Base-by-base conservation (phyloP, 305 asterid species). In the Fraxinus sp. region DNA sequence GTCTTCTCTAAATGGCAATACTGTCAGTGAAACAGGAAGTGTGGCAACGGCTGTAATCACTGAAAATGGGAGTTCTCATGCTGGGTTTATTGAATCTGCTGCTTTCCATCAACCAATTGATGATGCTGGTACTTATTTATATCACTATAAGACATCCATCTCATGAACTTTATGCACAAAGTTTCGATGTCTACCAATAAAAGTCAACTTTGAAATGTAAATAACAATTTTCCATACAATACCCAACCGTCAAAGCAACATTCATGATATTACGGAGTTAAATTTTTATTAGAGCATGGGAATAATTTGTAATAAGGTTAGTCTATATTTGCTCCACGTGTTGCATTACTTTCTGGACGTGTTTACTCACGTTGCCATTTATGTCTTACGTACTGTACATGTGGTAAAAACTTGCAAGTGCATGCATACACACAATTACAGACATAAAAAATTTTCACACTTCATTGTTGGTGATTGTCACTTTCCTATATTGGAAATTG, bases 1-100 rank as follows among this genome's bases (percentile, higher is more conserved):
- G 76, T 77, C 92, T 66, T 86, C 91, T 85, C 83, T 91, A 78
- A 90, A 88, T 81, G 92, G 79, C 5, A 87, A 88, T 79, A 89
- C 86, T 82, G 87, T 82, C 75, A 85, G 77, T 80, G 89, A 82
- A 68, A 84, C 85, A 79, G 91, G 82, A 77, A 84, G 85, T 86
- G 89, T 83, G 57, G 85, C 89, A 77, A 52, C 87, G 2, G 88
- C 81, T 49, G 85, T 78, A 72, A 83, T 84, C 76, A 46, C 87
- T 52, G 97, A 88, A 83, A 94, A 94, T 82, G 99, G 97, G 81
- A 83, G 81, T 70, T 66, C 87, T 79, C 70, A 95, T 62, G 90
- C 89, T 62, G 90, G 83, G 84, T 85, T 89, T 39, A 86, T 85
- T 79, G 96, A 87, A 76, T 79, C 92, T 88, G 89, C 93, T 84